Percentiles rank a stretch among this genome's conserved stretches.
Conservation (phyloP, 257 asterid species). For the Gardenia jasminoides region DNA sequence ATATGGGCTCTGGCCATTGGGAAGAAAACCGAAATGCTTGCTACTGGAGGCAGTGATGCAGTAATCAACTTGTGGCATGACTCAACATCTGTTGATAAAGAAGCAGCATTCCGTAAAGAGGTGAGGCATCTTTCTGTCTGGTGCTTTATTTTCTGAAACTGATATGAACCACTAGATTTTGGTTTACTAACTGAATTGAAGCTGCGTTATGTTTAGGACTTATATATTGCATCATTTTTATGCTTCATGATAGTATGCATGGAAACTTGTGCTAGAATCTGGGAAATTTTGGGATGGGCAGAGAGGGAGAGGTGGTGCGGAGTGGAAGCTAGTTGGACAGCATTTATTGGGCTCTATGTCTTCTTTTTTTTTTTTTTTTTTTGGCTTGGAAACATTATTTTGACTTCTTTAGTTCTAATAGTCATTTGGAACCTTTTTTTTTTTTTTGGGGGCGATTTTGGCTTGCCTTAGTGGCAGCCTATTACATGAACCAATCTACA, state of each 20-base stretch:
- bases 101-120: constrained; percentile 88
- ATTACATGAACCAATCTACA: neutral
- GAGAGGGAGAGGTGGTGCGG: neutral
- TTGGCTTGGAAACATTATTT: neutral
- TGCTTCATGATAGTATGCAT: neutral
- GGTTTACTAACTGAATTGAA: neutral
- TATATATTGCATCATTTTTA: neutral
- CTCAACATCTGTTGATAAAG: constrained; percentile 85
- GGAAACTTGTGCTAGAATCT: constrained; percentile 1
- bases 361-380: no score
- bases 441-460: neutral
- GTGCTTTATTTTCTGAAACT: neutral
- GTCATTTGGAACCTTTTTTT: neutral
- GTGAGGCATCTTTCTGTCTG: constrained; percentile 42
- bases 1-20: constrained; percentile 96
- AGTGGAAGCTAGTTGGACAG: neutral
- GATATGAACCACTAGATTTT: constrained; percentile 2
- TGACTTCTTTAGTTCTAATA: neutral
- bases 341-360: neutral
- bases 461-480: neutral
- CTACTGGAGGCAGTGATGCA: constrained; percentile 95
- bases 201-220: neutral
- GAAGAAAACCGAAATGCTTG: constrained; percentile 88
- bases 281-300: neutral
- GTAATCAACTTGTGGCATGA: constrained; percentile 94